These are phyloP conservation scores for Tetrahymena elliotti DNA, from an alignment of 73 alveolate species.

Conservation along the genomic window DNA sequence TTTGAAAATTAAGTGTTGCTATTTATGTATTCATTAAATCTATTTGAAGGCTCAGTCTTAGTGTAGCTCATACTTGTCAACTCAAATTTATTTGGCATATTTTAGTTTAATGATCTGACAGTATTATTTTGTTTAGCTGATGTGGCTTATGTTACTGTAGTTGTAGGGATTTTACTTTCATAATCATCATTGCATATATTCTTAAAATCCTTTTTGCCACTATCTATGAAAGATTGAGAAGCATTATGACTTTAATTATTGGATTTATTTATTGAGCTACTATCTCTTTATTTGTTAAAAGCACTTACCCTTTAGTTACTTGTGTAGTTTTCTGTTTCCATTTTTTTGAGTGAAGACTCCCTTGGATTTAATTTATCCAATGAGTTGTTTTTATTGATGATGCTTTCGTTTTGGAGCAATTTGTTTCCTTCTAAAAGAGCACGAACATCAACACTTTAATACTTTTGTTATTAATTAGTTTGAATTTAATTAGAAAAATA, in stretches of 20 bases:
- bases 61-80: background rate
- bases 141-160: background rate
- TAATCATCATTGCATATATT: background rate
- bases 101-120: background rate
- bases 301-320: background rate
- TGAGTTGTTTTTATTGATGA: background rate
- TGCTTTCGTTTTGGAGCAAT: background rate
- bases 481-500: background rate
- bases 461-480: background rate
- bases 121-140: background rate
- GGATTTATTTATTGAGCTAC: background rate
- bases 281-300: background rate
- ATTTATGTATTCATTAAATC: background rate
- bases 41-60: background rate
- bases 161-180: background rate
- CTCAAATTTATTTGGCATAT: background rate
- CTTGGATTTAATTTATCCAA: background rate
- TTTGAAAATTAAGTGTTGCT: background rate
- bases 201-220: background rate
- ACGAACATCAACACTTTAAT: background rate
- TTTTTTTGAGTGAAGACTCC: background rate
- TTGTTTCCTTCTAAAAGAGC: background rate
- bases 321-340: background rate
- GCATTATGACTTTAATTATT: background rate
- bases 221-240: background rate